These are phyloP conservation scores for Didymella lethalis DNA, from an alignment of 2,329 filamentous ascomycete species.

Conservation along the genomic window DNA sequence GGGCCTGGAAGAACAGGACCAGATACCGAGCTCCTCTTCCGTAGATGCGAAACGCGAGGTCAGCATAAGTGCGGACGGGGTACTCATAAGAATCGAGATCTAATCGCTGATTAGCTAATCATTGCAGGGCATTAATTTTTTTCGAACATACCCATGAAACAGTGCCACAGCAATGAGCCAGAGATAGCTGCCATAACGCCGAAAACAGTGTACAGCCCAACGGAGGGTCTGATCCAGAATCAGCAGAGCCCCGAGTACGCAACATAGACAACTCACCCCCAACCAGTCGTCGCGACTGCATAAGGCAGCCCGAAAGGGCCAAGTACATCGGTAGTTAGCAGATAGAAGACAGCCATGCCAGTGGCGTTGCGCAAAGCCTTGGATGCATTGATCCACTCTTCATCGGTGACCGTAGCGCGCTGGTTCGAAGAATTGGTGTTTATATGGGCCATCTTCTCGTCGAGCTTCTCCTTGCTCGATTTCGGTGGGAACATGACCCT, in stretches of 20 bases:
- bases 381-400: slow-evolving; percentile 47
- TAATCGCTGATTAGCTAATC: not conserved
- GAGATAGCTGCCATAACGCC: slow-evolving; percentile 47
- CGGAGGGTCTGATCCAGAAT: slow-evolving; percentile 44
- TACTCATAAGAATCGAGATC: slow-evolving; percentile 53
- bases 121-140: not conserved
- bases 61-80: slow-evolving; percentile 53
- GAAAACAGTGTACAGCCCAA: slow-evolving; percentile 50
- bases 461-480: not conserved
- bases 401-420: slow-evolving; percentile 32
- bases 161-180: slow-evolving; percentile 52
- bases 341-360: slow-evolving; percentile 50
- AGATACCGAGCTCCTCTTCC: slow-evolving; percentile 49
- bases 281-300: slow-evolving; percentile 26
- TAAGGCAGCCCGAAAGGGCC: slow-evolving; percentile 50
- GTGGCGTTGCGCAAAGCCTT: slow-evolving; percentile 48
- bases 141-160: slow-evolving; percentile 41
- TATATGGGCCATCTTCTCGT: slow-evolving; percentile 11
- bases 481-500: slow-evolving; percentile 11
- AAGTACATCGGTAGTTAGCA: slow-evolving; percentile 56
- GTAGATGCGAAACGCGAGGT: slow-evolving; percentile 53
- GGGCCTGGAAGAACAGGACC: slow-evolving; percentile 51
- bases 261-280: not conserved
- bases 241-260: not conserved
- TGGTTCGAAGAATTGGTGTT: slow-evolving; percentile 7